Percentiles rank a stretch among this genome's conserved stretches.
Evolutionary conservation across 257 asterid species (phyloP).

Genomic region (Penstemon davidsonii): DNA sequence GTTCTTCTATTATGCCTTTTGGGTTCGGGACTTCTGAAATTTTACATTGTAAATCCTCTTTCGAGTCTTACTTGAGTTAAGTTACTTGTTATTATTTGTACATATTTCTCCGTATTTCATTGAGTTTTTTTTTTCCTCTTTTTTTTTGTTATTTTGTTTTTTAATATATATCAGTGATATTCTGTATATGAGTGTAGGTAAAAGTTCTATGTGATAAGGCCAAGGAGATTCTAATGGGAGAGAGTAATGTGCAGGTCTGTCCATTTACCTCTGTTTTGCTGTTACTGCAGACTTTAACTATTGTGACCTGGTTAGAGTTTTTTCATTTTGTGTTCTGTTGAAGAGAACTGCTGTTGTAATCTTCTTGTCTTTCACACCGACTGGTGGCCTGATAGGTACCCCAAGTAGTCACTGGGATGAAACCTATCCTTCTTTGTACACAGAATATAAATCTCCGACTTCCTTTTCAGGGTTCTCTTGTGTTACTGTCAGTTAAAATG

Average conservation of each 20-base stretch:
- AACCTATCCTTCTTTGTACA: conserved; percentile 5
- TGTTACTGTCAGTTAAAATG: conserved; percentile 10
- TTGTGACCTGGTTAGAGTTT: conserved; percentile 13
- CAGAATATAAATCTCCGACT: not conserved
- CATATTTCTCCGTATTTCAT: not conserved
- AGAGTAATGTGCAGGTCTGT: conserved; percentile 78
- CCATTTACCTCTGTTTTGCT: not conserved
- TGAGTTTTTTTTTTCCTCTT: not conserved
- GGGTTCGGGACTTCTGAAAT: not conserved
- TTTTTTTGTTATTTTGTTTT: too few species aligned
- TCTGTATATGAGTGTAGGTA: conserved; percentile 43
- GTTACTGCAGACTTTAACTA: not conserved
- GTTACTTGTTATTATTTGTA: not conserved
- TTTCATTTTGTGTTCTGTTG: not conserved
- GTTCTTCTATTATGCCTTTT: too few species aligned
- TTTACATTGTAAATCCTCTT: not conserved
- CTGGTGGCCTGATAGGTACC: not conserved
- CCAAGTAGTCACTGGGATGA: conserved; percentile 7
- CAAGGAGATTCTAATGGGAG: conserved; percentile 71
- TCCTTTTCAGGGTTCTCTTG: not conserved
- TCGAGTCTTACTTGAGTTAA: not conserved
- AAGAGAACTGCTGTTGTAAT: conserved; percentile 10
- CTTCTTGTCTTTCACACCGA: conserved; percentile 9
- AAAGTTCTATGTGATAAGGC: conserved; percentile 73
- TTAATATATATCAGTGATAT: not conserved